Conservation (phyloP, 495 filamentous ascomycete genomes). For the Xanthoparmelia taractica region DNA sequence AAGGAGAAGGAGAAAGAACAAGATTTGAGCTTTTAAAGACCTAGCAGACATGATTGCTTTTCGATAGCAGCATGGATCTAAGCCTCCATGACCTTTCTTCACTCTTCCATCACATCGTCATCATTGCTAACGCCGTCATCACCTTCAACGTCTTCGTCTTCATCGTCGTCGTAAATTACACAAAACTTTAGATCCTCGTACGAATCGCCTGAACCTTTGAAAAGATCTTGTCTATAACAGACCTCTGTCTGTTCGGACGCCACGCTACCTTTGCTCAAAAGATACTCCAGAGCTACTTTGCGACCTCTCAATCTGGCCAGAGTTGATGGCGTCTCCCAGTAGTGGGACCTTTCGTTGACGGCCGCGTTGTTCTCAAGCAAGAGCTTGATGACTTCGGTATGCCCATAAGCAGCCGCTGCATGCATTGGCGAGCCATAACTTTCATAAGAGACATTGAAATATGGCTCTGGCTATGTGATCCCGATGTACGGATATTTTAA, state of each 20-base stretch:
- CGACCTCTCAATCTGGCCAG: neutral
- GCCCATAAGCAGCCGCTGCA: neutral
- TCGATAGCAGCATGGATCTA: neutral
- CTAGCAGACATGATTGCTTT: neutral
- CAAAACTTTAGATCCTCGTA: neutral
- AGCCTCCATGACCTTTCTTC: neutral
- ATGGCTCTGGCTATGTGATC: neutral
- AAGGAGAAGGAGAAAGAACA: neutral
- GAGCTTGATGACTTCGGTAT: neutral
- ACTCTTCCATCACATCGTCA: neutral
- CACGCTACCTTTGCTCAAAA: neutral
- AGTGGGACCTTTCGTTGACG: neutral
- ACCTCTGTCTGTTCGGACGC: neutral
- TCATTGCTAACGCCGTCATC: too few relatives aligned
- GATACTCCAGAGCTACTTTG: neutral
- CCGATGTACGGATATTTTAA: neutral
- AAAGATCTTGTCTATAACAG: neutral
- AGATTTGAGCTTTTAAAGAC: neutral
- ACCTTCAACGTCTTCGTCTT: neutral
- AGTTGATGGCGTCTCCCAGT: neutral
- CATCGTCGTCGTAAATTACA: neutral
- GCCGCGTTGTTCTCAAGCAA: neutral
- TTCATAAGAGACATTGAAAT: neutral
- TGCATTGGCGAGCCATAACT: neutral
- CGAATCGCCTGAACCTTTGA: neutral